phyloP scores from a whole-genome alignment of 2,329 filamentous ascomycete genomes.

The Penicillium sp. region DNA sequence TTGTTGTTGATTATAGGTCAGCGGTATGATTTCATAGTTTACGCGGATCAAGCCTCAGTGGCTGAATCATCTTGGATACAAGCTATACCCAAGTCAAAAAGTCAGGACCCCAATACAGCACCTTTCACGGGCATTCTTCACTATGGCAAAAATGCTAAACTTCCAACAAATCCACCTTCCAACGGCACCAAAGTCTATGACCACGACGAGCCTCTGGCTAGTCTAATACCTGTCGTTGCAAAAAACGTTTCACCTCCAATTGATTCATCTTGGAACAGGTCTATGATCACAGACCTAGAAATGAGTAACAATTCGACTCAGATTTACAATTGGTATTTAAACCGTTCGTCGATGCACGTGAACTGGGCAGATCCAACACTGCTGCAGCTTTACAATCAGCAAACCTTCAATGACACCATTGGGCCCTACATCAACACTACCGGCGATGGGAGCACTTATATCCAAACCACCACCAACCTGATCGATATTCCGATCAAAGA shows the following conservation, averaged over 20 bases:
- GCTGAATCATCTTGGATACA: slow-evolving; percentile 5
- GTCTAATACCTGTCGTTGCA: background rate
- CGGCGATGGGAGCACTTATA: background rate
- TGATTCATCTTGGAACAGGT: background rate
- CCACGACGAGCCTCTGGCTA: slow-evolving; percentile 2
- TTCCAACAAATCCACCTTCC: background rate
- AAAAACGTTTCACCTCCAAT: background rate
- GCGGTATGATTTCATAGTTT: slow-evolving; percentile 9
- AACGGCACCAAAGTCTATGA: background rate
- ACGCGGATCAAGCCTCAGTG: background rate
- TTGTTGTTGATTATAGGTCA: background rate
- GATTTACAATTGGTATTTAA: slow-evolving; percentile 4
- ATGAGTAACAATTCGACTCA: background rate
- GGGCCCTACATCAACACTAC: background rate
- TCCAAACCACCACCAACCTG: background rate
- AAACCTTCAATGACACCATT: background rate
- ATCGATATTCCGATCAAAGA: slow-evolving; percentile 1
- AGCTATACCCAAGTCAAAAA: slow-evolving; percentile 2
- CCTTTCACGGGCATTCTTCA: slow-evolving; percentile 1
- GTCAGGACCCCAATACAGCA: background rate
- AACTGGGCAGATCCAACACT: background rate
- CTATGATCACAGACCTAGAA: background rate
- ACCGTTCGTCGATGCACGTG: background rate
- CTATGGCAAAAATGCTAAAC: background rate
- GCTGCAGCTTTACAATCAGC: background rate